A percentile compares a stretch with the other conserved stretches of the same genome.
Evolutionary conservation across 2,329 filamentous ascomycete genomes (phyloP).

Genomic region (Chaetomiaceae sp.): DNA sequence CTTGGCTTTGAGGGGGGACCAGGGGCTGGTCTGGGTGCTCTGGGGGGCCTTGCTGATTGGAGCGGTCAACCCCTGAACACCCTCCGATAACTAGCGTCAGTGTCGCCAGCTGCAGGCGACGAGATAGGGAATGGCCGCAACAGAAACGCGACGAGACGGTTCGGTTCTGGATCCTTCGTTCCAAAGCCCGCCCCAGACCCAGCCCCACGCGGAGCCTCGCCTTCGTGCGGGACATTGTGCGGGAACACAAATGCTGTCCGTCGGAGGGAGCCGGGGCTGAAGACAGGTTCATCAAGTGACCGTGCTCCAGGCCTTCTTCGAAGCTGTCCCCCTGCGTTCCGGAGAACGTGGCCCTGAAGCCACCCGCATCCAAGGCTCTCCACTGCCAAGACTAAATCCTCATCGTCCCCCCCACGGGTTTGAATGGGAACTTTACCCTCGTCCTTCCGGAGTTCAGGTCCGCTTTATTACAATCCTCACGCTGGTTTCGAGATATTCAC

Average conservation of each 20-base stretch:
- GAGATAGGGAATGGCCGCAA: no score
- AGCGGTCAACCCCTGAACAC: background rate
- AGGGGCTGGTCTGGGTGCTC: conserved; percentile 1
- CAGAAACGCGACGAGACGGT: background rate
- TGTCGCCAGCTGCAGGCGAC: no score
- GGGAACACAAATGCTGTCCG: background rate
- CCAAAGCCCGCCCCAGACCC: background rate
- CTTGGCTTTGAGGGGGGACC: background rate
- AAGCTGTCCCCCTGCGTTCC: background rate
- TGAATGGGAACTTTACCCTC: no score
- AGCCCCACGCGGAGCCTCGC: background rate
- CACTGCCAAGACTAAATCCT: no score
- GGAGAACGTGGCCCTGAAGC: background rate
- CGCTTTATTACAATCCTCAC: no score
- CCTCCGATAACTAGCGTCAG: background rate
- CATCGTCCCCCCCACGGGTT: no score
- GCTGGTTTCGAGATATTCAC: no score
- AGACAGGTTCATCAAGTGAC: no score
- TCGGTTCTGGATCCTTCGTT: background rate
- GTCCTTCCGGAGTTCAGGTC: no score
- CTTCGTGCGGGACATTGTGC: background rate
- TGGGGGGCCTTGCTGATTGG: background rate
- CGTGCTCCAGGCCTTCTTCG: no score
- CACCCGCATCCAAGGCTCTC: background rate
- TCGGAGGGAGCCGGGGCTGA: background rate